Percentiles rank a stretch among this genome's conserved stretches.
phyloP scores from a whole-genome alignment of 2,329 filamentous ascomycete genomes.

The Neonectria magnoliae region DNA sequence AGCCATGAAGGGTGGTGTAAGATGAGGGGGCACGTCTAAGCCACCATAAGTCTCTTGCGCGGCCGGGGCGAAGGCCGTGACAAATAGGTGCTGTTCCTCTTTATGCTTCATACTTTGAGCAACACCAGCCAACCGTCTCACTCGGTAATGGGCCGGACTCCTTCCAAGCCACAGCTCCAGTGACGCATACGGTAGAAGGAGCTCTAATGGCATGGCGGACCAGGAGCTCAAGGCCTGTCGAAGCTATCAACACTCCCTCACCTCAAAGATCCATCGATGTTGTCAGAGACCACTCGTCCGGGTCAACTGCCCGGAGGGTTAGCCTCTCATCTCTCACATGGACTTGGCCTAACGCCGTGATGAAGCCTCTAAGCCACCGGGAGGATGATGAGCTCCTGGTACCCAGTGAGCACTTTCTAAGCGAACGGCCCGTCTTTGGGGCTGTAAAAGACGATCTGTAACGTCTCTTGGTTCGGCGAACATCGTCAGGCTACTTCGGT shows the following conservation, averaged over 20 bases:
- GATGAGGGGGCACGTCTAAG: constrained; percentile 13
- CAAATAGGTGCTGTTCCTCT: not conserved
- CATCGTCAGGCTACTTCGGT: not conserved
- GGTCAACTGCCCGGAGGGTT: not conserved
- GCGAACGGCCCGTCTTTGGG: constrained; percentile 10
- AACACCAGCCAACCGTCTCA: constrained; percentile 7
- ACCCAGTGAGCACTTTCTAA: not conserved
- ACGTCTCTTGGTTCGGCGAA: not conserved
- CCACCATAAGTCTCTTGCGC: constrained; percentile 12
- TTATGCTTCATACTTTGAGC: constrained; percentile 1
- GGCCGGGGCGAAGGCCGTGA: constrained; percentile 1
- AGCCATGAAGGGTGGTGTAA: constrained; percentile 8
- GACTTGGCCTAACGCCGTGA: not conserved
- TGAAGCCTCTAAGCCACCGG: constrained; percentile 16
- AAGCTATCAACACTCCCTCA: constrained; percentile 2
- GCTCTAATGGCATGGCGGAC: not conserved
- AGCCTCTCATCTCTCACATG: not conserved
- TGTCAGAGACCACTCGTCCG: not conserved
- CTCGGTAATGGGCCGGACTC: not conserved
- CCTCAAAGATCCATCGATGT: not conserved
- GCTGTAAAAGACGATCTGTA: constrained; percentile 14
- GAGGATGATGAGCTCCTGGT: not conserved
- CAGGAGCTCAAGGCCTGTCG: not conserved
- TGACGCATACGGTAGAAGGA: not conserved
- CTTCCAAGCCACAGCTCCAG: constrained; percentile 3